Percentiles rank a stretch among this genome's conserved stretches.
These are phyloP conservation scores for Capsella bursapastoris DNA, from an alignment of 345 rosid genomes.

Conservation along the genomic window DNA sequence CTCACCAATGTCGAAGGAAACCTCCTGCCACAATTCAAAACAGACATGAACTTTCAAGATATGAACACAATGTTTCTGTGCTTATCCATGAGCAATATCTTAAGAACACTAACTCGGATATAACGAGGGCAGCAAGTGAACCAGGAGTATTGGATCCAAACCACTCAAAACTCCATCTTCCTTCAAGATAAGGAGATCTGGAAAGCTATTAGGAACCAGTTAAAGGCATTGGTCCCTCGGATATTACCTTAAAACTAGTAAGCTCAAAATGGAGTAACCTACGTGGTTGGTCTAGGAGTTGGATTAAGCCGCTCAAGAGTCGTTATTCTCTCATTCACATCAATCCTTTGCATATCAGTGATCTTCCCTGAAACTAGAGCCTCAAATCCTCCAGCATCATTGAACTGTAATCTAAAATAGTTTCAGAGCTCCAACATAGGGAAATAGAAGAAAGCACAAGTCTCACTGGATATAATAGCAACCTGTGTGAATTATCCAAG, in stretches of 20 bases:
- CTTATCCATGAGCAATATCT: not conserved
- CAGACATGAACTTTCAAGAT: not conserved
- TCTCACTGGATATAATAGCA: not conserved
- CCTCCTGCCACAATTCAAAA: constrained; percentile 57
- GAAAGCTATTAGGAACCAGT: constrained; percentile 57
- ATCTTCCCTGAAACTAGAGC: constrained; percentile 74
- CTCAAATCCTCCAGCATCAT: constrained; percentile 92
- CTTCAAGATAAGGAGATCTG: constrained; percentile 96
- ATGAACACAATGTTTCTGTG: not conserved
- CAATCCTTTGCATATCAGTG: constrained; percentile 75
- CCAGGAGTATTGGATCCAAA: constrained; percentile 81
- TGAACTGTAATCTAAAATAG: constrained; percentile 53
- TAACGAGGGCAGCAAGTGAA: constrained; percentile 63
- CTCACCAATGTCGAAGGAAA: constrained; percentile 74
- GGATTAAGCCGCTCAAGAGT: constrained; percentile 92
- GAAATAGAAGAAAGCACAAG: not conserved
- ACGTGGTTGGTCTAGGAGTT: constrained; percentile 95
- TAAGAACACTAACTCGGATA: constrained; percentile 66
- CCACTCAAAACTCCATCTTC: constrained; percentile 95
- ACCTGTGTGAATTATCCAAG: not conserved
- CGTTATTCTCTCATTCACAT: constrained; percentile 83
- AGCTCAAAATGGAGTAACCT: constrained; percentile 44
- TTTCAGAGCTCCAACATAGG: constrained; percentile 7
- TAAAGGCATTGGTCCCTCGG: constrained; percentile 20
- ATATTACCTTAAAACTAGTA: not conserved